These are phyloP conservation scores for Miscanthus sacchariflorus DNA, from an alignment of 202 grass and related monocot genomes.

Conservation along the genomic window DNA sequence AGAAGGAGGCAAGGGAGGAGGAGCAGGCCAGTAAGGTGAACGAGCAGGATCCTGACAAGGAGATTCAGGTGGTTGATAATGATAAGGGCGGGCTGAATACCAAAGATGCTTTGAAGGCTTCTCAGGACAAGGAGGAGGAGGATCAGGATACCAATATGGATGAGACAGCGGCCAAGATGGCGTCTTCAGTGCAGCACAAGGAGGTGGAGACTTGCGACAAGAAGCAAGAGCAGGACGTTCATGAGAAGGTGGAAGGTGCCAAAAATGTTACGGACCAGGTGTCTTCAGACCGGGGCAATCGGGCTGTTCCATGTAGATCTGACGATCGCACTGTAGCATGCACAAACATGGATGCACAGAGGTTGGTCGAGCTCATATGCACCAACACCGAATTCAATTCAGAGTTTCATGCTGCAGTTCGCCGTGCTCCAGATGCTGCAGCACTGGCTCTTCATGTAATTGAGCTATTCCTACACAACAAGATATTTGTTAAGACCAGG, in stretches of 20 bases:
- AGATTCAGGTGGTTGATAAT: background rate
- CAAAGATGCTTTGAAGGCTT: background rate
- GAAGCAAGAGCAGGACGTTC: background rate
- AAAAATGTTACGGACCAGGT: background rate
- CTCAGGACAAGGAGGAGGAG: background rate
- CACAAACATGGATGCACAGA: slow-evolving; percentile 38
- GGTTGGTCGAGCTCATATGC: slow-evolving; percentile 39
- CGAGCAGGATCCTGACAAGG: background rate
- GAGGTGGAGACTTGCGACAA: background rate
- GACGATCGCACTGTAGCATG: slow-evolving; percentile 20
- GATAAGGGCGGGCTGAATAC: background rate
- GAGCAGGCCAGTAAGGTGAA: background rate
- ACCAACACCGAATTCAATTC: background rate
- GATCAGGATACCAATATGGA: background rate
- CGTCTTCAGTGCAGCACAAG: background rate
- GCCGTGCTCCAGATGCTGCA: slow-evolving; percentile 44
- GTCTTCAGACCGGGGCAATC: background rate
- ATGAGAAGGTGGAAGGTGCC: background rate
- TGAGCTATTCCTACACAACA: slow-evolving; percentile 41
- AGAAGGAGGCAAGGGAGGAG: background rate
- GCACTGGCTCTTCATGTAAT: slow-evolving; percentile 49
- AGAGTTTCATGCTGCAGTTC: slow-evolving; percentile 19
- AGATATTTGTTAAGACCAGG: slow-evolving; percentile 20
- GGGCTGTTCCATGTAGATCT: background rate
- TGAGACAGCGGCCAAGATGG: background rate